phyloP scores from a whole-genome alignment of 768 basidiomycete species.

The Tricholoma terreum region DNA sequence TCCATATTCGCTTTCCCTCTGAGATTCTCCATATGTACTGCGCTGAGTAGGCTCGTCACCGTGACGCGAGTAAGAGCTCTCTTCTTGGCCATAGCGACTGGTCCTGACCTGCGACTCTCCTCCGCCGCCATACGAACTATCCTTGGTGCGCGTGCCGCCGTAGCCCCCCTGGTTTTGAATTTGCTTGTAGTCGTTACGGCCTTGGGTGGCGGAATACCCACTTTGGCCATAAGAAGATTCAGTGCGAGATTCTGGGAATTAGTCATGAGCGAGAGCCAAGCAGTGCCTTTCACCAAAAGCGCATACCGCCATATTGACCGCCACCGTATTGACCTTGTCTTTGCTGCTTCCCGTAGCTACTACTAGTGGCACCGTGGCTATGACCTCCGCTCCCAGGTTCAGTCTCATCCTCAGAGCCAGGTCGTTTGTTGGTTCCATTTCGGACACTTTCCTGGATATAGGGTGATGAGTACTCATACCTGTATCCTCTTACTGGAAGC shows the following conservation, averaged over 20 bases:
- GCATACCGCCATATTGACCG: conserved; percentile 4
- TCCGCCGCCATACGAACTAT: conserved; percentile 6
- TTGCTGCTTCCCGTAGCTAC: conserved; percentile 11
- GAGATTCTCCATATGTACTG: conserved; percentile 6
- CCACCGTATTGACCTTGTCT: conserved; percentile 8
- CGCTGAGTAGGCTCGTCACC: background rate
- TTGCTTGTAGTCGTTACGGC: conserved; percentile 5
- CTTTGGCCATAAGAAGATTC: conserved; percentile 1
- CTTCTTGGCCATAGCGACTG: conserved; percentile 4
- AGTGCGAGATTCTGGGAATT: conserved; percentile 1
- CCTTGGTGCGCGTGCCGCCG: conserved; percentile 2
- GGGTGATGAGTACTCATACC: background rate
- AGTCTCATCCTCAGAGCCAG: conserved; percentile 43
- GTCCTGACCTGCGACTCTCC: conserved; percentile 1
- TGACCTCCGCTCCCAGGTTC: conserved; percentile 37
- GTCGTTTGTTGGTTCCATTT: conserved; percentile 54
- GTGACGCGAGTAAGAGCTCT: background rate
- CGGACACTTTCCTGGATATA: conserved; percentile 47
- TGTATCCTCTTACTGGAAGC: background rate
- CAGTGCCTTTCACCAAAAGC: background rate
- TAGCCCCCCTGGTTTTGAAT: conserved; percentile 6
- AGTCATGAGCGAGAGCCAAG: background rate
- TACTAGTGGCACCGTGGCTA: conserved; percentile 9
- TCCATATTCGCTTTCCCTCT: conserved; percentile 16
- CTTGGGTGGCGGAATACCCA: conserved; percentile 4